These are phyloP conservation scores for Candida sphagnicola DNA, from an alignment of 805 yeast genomes.

Conservation along the genomic window DNA sequence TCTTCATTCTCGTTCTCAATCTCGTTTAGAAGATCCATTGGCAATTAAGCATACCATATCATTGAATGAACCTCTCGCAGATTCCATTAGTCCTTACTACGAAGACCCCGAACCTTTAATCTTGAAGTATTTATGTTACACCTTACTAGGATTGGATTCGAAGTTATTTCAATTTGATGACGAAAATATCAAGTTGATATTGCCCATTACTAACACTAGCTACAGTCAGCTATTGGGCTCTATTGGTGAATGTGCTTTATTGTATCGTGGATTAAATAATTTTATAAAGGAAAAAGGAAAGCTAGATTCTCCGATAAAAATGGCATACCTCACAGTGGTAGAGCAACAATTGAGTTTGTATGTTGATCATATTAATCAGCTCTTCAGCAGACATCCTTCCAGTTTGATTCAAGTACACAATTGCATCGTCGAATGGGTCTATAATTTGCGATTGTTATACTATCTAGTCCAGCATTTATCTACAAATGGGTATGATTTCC, in stretches of 20 bases:
- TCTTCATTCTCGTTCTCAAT: constrained; percentile 8
- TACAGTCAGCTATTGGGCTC: constrained; percentile 51
- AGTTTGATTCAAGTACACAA: constrained; percentile 35
- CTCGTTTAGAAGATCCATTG: constrained; percentile 3
- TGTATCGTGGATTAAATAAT: constrained; percentile 47
- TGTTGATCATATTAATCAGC: constrained; percentile 28
- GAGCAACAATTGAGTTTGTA: constrained; percentile 35
- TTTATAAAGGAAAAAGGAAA: constrained; percentile 25
- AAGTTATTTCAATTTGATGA: constrained; percentile 45
- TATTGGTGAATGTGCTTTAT: constrained; percentile 68
- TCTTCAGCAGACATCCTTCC: constrained; percentile 23
- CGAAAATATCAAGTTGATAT: constrained; percentile 16
- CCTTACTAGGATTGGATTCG: constrained; percentile 62
- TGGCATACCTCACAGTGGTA: constrained; percentile 54
- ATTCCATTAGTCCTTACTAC: constrained; percentile 24
- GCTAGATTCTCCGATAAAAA: constrained; percentile 50
- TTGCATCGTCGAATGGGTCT: constrained; percentile 46
- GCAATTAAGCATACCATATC: no score
- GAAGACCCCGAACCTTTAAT: constrained; percentile 31
- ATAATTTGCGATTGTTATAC: constrained; percentile 55
- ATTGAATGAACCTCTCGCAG: constrained; percentile 2
- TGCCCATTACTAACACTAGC: constrained; percentile 60
- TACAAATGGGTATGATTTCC: constrained; percentile 45
- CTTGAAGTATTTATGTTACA: constrained; percentile 45
- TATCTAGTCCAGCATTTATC: constrained; percentile 35